These are phyloP conservation scores for Hirschfeldia incana DNA, from an alignment of 345 rosid species.

Conservation along the genomic window DNA sequence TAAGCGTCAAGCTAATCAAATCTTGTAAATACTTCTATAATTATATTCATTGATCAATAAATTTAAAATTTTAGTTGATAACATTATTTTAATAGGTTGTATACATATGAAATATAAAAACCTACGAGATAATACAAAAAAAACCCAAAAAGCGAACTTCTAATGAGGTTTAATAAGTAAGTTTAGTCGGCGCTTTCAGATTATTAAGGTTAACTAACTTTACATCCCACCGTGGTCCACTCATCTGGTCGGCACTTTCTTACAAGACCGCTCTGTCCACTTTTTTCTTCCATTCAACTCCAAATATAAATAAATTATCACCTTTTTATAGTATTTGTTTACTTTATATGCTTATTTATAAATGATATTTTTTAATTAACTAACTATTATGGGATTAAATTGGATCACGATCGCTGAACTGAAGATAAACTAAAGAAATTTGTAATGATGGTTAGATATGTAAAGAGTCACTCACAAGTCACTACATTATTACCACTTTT, in stretches of 20 bases:
- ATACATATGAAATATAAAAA: too few relatives aligned
- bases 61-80: too few relatives aligned
- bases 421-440: conserved; percentile 25
- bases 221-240: conserved; percentile 4
- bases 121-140: too few relatives aligned
- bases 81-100: too few relatives aligned
- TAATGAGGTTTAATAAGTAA: not conserved
- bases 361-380: not conserved
- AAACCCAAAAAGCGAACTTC: not conserved
- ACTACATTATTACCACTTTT: not conserved
- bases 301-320: not conserved
- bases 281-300: conserved; percentile 21
- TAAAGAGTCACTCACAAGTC: conserved; percentile 28
- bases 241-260: conserved; percentile 35
- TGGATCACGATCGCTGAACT: conserved; percentile 20
- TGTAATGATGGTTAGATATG: conserved; percentile 33
- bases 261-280: conserved; percentile 22
- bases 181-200: conserved; percentile 18
- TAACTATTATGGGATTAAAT: conserved; percentile 9
- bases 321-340: not conserved
- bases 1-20: too few relatives aligned
- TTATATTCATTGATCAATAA: too few relatives aligned
- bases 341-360: not conserved
- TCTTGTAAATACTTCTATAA: too few relatives aligned
- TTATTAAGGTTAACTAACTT: not conserved